Percentiles rank a stretch among this genome's conserved stretches.
These are phyloP conservation scores for Pseudogymnoascus sp. DNA, from an alignment of 2,329 filamentous ascomycete species.

Conservation along the genomic window DNA sequence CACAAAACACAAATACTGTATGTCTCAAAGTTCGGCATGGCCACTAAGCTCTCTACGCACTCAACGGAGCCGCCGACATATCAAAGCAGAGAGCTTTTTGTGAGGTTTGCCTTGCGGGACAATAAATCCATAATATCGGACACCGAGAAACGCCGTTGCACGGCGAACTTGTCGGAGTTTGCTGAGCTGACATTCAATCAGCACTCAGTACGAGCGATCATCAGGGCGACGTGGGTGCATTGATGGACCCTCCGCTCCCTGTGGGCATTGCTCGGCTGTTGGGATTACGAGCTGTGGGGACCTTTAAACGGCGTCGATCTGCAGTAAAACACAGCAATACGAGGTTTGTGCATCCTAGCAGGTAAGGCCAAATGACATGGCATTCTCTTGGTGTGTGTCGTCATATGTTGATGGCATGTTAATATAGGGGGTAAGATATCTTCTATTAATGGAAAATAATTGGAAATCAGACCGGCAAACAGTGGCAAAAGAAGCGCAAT, in stretches of 20 bases:
- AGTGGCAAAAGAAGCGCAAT: background rate
- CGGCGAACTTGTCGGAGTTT: background rate
- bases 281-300: background rate
- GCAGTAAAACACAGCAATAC: background rate
- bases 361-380: background rate
- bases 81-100: background rate
- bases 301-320: background rate
- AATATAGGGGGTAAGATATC: background rate
- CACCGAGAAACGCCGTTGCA: background rate
- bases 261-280: background rate
- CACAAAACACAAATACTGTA: background rate
- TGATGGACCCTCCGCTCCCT: background rate
- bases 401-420: background rate
- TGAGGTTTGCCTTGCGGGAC: background rate
- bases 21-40: background rate
- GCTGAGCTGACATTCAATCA: background rate
- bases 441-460: constrained; percentile 1
- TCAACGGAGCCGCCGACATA: background rate
- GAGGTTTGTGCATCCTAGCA: background rate
- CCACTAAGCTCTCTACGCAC: background rate
- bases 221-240: background rate
- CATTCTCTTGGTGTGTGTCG: background rate
- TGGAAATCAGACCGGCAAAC: background rate
- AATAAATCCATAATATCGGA: background rate
- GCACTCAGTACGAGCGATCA: constrained; percentile 5